Percentiles rank a stretch among this genome's conserved stretches.
Evolutionary conservation across 139 green algal species (phyloP).

Genomic region (Tetraselmis striata): DNA sequence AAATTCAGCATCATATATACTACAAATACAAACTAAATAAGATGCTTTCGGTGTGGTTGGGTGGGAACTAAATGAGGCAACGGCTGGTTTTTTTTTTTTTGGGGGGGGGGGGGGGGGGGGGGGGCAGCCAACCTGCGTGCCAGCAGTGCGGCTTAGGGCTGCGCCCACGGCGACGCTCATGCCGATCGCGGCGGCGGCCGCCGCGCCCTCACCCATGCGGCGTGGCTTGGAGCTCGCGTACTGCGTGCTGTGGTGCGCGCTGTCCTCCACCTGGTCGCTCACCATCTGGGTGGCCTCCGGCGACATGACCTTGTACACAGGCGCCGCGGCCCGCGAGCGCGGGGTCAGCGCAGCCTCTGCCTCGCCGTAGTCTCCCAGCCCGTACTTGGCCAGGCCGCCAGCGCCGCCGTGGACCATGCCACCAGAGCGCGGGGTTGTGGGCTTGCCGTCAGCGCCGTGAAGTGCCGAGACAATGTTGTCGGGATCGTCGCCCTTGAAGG

Average conservation of each 20-base stretch:
- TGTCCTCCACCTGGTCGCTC: not conserved
- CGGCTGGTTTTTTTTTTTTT: too few relatives aligned
- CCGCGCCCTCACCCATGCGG: not conserved
- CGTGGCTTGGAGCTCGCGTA: not conserved
- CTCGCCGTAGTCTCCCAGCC: not conserved
- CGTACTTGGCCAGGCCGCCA: not conserved
- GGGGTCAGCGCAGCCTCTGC: not conserved
- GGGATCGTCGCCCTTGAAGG: not conserved
- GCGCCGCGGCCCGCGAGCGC: too few relatives aligned
- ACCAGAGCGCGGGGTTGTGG: not conserved
- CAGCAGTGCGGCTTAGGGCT: not conserved
- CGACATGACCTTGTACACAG: not conserved
- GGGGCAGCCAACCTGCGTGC: too few relatives aligned
- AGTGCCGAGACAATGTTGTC: not conserved
- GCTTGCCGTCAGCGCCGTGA: not conserved
- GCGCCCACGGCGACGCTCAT: not conserved
- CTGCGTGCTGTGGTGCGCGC: not conserved
- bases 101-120: too few relatives aligned
- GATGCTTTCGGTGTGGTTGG: too few relatives aligned
- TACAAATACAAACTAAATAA: too few relatives aligned
- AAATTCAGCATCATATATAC: too few relatives aligned
- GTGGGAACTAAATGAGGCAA: too few relatives aligned
- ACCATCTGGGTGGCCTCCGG: not conserved
- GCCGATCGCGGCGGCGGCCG: not conserved
- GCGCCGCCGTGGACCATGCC: not conserved